Percentiles rank a stretch among this genome's conserved stretches.
phyloP scores from a whole-genome alignment of 2,329 filamentous ascomycete genomes.

The Penicillium corylophilum region DNA sequence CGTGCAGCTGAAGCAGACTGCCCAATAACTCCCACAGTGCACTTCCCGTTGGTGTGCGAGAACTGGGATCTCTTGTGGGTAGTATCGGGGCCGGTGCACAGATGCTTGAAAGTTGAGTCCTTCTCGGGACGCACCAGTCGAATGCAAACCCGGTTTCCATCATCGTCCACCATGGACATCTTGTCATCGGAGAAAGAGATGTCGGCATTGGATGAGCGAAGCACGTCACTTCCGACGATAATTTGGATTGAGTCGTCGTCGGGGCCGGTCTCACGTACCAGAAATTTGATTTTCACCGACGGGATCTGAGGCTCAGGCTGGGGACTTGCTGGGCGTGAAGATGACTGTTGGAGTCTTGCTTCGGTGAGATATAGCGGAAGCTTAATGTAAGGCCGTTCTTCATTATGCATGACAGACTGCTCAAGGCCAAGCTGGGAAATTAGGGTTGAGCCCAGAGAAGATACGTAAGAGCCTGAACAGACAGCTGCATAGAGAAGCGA shows the following conservation, averaged over 20 bases:
- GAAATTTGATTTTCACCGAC: slow-evolving; percentile 75
- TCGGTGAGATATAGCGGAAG: slow-evolving; percentile 87
- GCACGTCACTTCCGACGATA: slow-evolving; percentile 83
- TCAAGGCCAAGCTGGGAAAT: slow-evolving; percentile 71
- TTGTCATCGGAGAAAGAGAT: slow-evolving; percentile 89
- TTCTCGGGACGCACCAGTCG: slow-evolving; percentile 92
- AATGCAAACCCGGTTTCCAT: slow-evolving; percentile 81
- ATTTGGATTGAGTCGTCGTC: slow-evolving; percentile 68
- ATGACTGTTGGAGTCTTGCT: slow-evolving; percentile 72
- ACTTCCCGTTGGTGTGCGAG: slow-evolving; percentile 22
- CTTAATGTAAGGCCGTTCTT: slow-evolving; percentile 67
- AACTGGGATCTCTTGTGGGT: slow-evolving; percentile 4
- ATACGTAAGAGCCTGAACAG: slow-evolving; percentile 87
- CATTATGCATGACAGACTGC: slow-evolving; percentile 64
- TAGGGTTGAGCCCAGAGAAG: slow-evolving; percentile 73
- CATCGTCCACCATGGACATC: slow-evolving; percentile 81
- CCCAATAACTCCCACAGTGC: slow-evolving; percentile 34
- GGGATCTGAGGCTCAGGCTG: slow-evolving; percentile 76
- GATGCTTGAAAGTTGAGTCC: slow-evolving; percentile 73
- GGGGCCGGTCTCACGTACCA: slow-evolving; percentile 59
- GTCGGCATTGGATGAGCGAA: slow-evolving; percentile 84
- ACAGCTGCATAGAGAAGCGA: slow-evolving; percentile 87
- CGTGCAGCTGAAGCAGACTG: slow-evolving; percentile 23
- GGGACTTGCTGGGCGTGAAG: slow-evolving; percentile 70
- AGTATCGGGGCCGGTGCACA: slow-evolving; percentile 58